Evolutionary conservation across 768 basidiomycete genomes (phyloP), one percentile per base, ranked within the genome.

Genomic region (Tulasnella sp.): DNA sequence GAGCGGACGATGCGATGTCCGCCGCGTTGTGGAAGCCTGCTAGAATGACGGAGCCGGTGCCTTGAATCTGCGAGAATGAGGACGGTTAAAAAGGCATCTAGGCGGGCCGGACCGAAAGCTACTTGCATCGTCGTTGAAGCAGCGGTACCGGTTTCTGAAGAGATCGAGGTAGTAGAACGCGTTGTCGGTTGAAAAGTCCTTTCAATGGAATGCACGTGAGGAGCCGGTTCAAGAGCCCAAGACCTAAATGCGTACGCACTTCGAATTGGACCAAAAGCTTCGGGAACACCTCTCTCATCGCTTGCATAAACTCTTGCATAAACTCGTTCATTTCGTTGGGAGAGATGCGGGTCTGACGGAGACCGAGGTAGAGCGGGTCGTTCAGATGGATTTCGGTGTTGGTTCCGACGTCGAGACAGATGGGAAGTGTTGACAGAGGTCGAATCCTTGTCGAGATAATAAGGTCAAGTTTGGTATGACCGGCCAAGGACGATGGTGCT

Each of bases 221-320:
- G 2, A 14, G n/a, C 40, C 44, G 31, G 14, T 24, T 74, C 46
- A 22, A 28, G 41, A 5, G 44, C 1, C 69, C 1, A 4, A n/a
- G 31, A 16, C 14, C 18, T 1, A 50, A 1, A 2, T 46, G 12
- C 2, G 20, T 12, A 41, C 75, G 54, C 18, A 77, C 76, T 31
- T 95, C 94, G 82, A 95, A 96, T 86, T 97, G 96, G 80, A 97
- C 89, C 84, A 97, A 88, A 75, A 95, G 88, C 83, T 93, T 92
- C 0, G 96, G 96, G 89, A 93, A 96, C 11, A 89, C 88, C 58
- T 85, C 84, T 22, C 89, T 86, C 89, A 96, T 94, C 85, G 94
- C 95, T 54, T 88, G 84, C 94, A 98, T 95, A 87, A 98, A 96
- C 85, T 95, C 93, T 83, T 96, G 94, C 93, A 98, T 94, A 86